Conservation (phyloP, 495 filamentous ascomycete species). For the Saxispiralis lemnorum region DNA sequence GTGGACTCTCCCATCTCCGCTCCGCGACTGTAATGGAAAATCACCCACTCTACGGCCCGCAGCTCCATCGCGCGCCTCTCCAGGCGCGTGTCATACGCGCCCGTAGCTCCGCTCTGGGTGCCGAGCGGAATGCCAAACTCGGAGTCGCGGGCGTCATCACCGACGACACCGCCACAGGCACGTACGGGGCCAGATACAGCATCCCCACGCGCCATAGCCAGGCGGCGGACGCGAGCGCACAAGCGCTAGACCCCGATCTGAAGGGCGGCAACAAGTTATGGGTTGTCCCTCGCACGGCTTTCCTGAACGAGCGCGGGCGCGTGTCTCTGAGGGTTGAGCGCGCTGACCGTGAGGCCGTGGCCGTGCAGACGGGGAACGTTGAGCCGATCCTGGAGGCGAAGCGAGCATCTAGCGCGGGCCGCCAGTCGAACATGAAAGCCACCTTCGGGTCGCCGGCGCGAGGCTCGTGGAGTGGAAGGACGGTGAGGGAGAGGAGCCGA, state of each 20-base stretch:
- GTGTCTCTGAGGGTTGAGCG: constrained; percentile 7
- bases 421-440: no score
- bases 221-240: constrained; percentile 1
- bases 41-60: constrained; percentile 73
- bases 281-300: constrained; percentile 6
- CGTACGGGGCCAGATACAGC: background rate
- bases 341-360: constrained; percentile 8
- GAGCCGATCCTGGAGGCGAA: background rate
- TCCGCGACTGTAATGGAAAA: constrained; percentile 52
- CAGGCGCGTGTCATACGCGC: constrained; percentile 48
- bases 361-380: constrained; percentile 5
- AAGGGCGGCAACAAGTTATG: constrained; percentile 14
- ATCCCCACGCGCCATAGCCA: background rate
- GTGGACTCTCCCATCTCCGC: constrained; percentile 70
- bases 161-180: constrained; percentile 5
- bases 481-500: no score
- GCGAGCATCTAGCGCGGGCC: background rate
- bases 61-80: constrained; percentile 41
- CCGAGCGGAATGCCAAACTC: constrained; percentile 13
- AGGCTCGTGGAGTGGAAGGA: no score
- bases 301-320: constrained; percentile 9
- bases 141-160: constrained; percentile 22
- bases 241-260: constrained; percentile 4
- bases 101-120: background rate
- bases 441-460: no score